Conservation (phyloP, 2,329 filamentous ascomycete species). For the Cucurbitaria berberidis region DNA sequence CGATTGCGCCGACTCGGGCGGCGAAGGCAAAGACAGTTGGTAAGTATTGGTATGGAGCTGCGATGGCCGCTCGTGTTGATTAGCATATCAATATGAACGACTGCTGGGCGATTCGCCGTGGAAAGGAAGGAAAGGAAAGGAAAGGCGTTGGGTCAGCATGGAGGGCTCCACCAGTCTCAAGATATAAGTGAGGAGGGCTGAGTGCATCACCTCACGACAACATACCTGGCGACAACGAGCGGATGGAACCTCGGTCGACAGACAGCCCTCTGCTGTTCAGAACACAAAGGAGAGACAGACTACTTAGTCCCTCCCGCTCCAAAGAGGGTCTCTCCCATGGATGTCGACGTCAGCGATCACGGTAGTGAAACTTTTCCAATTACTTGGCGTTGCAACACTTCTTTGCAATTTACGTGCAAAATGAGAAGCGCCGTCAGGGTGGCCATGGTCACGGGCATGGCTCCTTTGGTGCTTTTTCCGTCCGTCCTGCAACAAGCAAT, state of each 20-base stretch:
- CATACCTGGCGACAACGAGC: background rate
- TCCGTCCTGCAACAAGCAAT: conserved; percentile 2
- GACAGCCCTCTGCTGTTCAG: conserved; percentile 5
- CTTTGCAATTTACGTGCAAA: conserved; percentile 4
- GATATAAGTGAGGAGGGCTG: too few relatives aligned
- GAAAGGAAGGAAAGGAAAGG: too few relatives aligned
- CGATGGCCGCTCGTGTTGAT: too few relatives aligned
- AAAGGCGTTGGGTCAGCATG: too few relatives aligned
- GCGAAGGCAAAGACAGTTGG: conserved; percentile 3
- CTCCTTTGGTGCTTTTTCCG: background rate
- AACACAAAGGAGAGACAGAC: background rate
- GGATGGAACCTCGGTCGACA: conserved; percentile 7
- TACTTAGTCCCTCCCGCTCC: too few relatives aligned
- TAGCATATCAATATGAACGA: too few relatives aligned
- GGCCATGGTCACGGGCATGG: conserved; percentile 5
- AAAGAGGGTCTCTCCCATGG: conserved; percentile 7
- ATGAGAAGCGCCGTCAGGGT: conserved; percentile 1
- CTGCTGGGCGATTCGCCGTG: too few relatives aligned
- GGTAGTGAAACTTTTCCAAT: conserved; percentile 3
- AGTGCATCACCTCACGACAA: background rate
- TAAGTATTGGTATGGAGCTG: too few relatives aligned
- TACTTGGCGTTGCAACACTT: too few relatives aligned
- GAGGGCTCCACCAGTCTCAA: background rate
- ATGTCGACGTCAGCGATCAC: conserved; percentile 27
- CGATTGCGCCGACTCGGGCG: conserved; percentile 27